These are phyloP conservation scores for Farysia itapuensis DNA, from an alignment of 1,284 basidiomycete genomes.

Conservation along the genomic window DNA sequence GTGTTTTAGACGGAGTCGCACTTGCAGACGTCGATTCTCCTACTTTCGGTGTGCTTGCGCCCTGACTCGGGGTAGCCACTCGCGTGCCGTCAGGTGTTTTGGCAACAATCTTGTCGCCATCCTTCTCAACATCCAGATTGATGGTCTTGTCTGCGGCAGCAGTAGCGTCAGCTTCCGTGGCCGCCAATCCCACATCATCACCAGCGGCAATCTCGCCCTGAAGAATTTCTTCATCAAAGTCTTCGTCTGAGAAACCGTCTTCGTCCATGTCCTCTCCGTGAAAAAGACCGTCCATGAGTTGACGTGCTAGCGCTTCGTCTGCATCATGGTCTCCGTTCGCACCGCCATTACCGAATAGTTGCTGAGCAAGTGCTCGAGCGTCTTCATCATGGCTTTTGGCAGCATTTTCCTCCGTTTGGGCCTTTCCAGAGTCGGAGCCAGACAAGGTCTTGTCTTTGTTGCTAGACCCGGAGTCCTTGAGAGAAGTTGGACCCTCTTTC, in stretches of 20 bases:
- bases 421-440: background rate
- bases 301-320: conserved; percentile 42
- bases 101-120: conserved; percentile 74
- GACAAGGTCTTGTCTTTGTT: background rate
- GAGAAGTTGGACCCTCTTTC: too few species aligned
- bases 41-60: conserved; percentile 22
- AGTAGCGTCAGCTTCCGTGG: conserved; percentile 6
- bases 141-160: conserved; percentile 46
- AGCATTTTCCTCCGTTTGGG: background rate
- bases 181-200: conserved; percentile 1
- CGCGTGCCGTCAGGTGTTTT: conserved; percentile 94
- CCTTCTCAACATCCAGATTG: conserved; percentile 45
- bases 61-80: conserved; percentile 76
- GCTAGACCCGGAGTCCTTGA: background rate
- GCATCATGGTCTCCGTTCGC: conserved; percentile 13
- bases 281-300: conserved; percentile 44
- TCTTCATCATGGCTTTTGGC: conserved; percentile 3
- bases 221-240: conserved; percentile 49
- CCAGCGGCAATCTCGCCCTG: conserved; percentile 39
- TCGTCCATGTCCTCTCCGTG: conserved; percentile 43
- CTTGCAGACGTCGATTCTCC: conserved; percentile 47
- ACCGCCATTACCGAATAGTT: conserved; percentile 19
- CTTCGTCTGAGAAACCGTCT: conserved; percentile 45
- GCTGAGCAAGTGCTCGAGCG: conserved; percentile 19
- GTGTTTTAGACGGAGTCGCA: conserved; percentile 28